Evolutionary conservation across 768 basidiomycete species (phyloP), one percentile per base, ranked within the genome.

Genomic region (Collybia sordida): DNA sequence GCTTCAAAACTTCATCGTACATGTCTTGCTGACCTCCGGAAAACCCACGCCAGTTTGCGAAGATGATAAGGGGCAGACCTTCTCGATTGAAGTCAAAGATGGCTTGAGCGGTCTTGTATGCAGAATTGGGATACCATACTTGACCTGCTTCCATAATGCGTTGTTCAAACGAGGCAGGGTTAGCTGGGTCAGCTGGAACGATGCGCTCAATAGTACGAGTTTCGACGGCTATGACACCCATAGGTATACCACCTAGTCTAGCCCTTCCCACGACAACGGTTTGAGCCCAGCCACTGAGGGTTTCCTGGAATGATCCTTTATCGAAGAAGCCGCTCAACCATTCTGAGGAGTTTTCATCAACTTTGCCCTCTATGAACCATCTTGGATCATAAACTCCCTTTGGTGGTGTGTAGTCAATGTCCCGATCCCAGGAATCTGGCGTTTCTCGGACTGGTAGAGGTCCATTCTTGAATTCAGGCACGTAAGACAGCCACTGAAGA

Each of bases 21-120:
- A 98, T 98, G 69, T 98, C 95, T 70, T 97, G 95, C 70, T 98
- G 95, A 56, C 97, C 97, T 55, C 97, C 97, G 18, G 97, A 99
- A 85, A 99, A 99, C 21, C 97, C 97, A 75, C 97, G 90, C 94
- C 97, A 98, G 77, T 99, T 99, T 47, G 97, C 97, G 63, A 99
- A 98, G 69, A 99, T 95, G 68, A 98, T 95, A 52, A 99, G 78
- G 3, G 97, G 97, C 12, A 99, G 77, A 19, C 91, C 93, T 71
- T 99, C 97, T 37, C 97, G 88, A 72, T 96, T 90, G 77, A 98
- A 92, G 72, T 99, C 97, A 69, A 94, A 94, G 75, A 98, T 98
- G 14, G 97, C 96, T 63, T 98, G 97, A 6, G 95, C 97, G 6
- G 97, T 99, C 80, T 99, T 99, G 78, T 97, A 95, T 5, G 97